Base-by-base conservation (phyloP, 345 rosid species). In the Corchorus capsularis region DNA sequence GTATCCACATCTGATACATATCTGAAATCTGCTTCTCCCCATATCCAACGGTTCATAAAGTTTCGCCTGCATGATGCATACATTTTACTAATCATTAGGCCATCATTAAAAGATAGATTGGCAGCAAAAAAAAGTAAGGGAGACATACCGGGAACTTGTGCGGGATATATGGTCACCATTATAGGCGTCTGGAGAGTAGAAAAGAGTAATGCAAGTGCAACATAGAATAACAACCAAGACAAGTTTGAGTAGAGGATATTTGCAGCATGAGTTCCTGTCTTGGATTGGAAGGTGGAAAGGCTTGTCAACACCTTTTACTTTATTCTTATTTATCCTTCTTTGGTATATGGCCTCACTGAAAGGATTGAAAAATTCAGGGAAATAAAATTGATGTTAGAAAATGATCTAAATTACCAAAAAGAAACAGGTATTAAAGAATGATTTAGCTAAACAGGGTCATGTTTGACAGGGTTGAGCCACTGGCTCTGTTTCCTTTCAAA, bases 271-370 rank as follows among this genome's bases (percentile, higher is more conserved):
- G 72, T 79, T 87, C 79, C 86, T 85, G 62, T 85, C 89, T 50
- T 87, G 90, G 64, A 82, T 27, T 12, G 87, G 87, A 69, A 84
- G 73, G 50, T 76, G 87, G 63, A 88, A 83, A 39, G 85, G 83
- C 83, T 90, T 89, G 67, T 87, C 87, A 19, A 71, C 73, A 57
- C 84, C 86, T 83, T 84, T 86, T 1, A 72, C 83, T 81, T 85
- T 92, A 52, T 79, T 85, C 74, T 88, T 88, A 34, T 75, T 79
- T 19, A 81, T 79, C 75, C 89, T 92, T 74, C 89, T 85, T 77
- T 91, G 86, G 85, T 85, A 83, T 59, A 84, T 77, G 46, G 89
- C 97, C 70, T 91, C 99, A 75, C 95, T 93, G 92, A 72, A 73
- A 77, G 32, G 53, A 71, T 56, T 53, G 46, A 2, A 82, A 22